Conservation (phyloP, 352 stramenopile genomes). For the Pilasporangium apinafurcum region DNA sequence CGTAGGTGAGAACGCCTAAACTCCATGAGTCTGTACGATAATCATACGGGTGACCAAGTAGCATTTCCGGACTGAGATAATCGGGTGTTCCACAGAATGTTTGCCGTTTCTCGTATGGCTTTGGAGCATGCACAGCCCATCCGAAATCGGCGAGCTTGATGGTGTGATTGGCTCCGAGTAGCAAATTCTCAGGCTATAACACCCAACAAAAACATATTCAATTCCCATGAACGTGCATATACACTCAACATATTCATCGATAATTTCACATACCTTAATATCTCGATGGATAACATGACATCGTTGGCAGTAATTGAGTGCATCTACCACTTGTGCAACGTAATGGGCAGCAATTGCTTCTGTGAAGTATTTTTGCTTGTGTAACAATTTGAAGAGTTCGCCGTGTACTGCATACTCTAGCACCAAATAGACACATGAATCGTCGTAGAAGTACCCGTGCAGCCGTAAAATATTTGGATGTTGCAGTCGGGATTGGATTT, state of each 20-base stretch:
- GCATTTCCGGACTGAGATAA: conserved; percentile 83
- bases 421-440: conserved; percentile 75
- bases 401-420: conserved; percentile 79
- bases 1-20: conserved; percentile 77
- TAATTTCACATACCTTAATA: conserved; percentile 55
- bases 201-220: conserved; percentile 3
- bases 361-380: conserved; percentile 39
- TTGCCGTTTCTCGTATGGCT: conserved; percentile 42
- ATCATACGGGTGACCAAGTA: conserved; percentile 59
- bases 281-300: conserved; percentile 83
- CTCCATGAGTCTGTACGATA: conserved; percentile 75
- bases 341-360: conserved; percentile 57
- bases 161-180: conserved; percentile 64
- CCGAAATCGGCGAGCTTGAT: conserved; percentile 88
- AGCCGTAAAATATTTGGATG: conserved; percentile 74
- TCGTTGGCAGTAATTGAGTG: conserved; percentile 71
- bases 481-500: conserved; percentile 73
- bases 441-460: conserved; percentile 85
- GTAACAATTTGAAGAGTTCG: conserved; percentile 78
- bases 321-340: conserved; percentile 70
- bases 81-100: conserved; percentile 85
- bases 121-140: conserved; percentile 74
- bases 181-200: conserved; percentile 72
- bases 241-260: not conserved
- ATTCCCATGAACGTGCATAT: not conserved